A percentile compares a stretch with the other conserved stretches of the same genome.
phyloP scores from a whole-genome alignment of 192 early-diverging fungal species.

The Gamsiella multidivaricata region DNA sequence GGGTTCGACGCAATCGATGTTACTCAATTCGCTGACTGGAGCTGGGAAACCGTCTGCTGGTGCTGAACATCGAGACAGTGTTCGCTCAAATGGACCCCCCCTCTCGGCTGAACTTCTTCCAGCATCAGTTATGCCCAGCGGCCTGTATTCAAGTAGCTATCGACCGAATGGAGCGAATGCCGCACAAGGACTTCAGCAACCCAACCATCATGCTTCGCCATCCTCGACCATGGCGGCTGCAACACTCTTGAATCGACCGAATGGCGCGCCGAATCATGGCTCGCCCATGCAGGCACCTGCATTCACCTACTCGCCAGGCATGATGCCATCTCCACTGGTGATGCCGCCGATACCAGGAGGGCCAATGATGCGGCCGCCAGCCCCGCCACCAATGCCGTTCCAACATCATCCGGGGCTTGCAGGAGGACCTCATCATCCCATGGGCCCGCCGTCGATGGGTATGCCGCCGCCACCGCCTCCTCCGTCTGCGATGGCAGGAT shows the following conservation, averaged over 20 bases:
- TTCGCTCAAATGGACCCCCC: slow-evolving; percentile 21
- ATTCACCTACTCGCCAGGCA: slow-evolving; percentile 44
- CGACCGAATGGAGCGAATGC: slow-evolving; percentile 6
- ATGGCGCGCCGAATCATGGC: slow-evolving; percentile 15
- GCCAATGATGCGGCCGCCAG: slow-evolving; percentile 28
- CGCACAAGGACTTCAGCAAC: neutral
- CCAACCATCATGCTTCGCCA: slow-evolving; percentile 7
- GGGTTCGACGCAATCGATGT: slow-evolving; percentile 11
- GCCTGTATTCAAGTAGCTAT: slow-evolving; percentile 24
- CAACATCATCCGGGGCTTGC: slow-evolving; percentile 29
- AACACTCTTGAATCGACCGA: slow-evolving; percentile 24
- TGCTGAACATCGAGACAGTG: slow-evolving; percentile 3
- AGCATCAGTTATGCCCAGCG: slow-evolving; percentile 47
- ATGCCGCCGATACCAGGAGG: slow-evolving; percentile 24
- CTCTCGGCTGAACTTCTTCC: slow-evolving; percentile 49
- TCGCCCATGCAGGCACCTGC: slow-evolving; percentile 38
- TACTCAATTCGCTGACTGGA: slow-evolving; percentile 32
- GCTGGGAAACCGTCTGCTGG: slow-evolving; percentile 2
- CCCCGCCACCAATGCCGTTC: slow-evolving; percentile 29
- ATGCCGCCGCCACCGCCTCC: slow-evolving; percentile 36
- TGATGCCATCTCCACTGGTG: slow-evolving; percentile 43
- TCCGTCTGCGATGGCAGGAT: slow-evolving; percentile 1
- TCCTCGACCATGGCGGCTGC: slow-evolving; percentile 11
- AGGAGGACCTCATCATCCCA: too few species aligned
- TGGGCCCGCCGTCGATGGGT: slow-evolving; percentile 28